Evolutionary conservation across 1,139 yeast species (phyloP).

Genomic region (Sugiyamaella japonica): DNA sequence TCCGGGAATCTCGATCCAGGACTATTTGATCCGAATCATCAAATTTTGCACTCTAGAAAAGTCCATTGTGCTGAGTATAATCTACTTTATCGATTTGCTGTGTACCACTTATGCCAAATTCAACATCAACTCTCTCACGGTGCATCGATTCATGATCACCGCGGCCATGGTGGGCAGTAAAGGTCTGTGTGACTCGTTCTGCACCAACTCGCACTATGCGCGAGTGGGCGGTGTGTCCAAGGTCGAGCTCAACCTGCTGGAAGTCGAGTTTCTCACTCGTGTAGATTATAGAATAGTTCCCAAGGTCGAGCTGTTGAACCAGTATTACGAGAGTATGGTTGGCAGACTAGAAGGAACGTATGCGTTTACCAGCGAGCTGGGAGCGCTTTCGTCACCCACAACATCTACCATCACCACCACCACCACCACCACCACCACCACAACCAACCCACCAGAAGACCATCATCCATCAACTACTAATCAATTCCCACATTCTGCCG

Average conservation of each 20-base stretch:
- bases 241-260: conserved; percentile 81
- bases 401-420: too few relatives aligned
- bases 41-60: conserved; percentile 85
- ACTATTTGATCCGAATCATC: conserved; percentile 73
- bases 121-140: conserved; percentile 86
- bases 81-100: conserved; percentile 84
- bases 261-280: conserved; percentile 78
- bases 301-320: conserved; percentile 40
- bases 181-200: conserved; percentile 90
- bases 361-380: conserved; percentile 19
- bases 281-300: conserved; percentile 79
- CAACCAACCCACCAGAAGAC: too few relatives aligned
- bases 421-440: too few relatives aligned
- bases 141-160: conserved; percentile 85
- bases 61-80: conserved; percentile 74
- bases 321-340: conserved; percentile 41
- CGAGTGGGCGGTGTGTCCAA: conserved; percentile 93
- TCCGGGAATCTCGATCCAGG: conserved; percentile 78
- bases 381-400: background rate
- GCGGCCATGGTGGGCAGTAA: conserved; percentile 91
- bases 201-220: conserved; percentile 91
- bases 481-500: too few relatives aligned
- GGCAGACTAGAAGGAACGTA: conserved; percentile 30
- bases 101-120: conserved; percentile 77
- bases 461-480: too few relatives aligned